Percentiles rank a stretch among this genome's conserved stretches.
Conservation (phyloP, 2,329 filamentous ascomycete species). For the Calonectria pauciramosa region DNA sequence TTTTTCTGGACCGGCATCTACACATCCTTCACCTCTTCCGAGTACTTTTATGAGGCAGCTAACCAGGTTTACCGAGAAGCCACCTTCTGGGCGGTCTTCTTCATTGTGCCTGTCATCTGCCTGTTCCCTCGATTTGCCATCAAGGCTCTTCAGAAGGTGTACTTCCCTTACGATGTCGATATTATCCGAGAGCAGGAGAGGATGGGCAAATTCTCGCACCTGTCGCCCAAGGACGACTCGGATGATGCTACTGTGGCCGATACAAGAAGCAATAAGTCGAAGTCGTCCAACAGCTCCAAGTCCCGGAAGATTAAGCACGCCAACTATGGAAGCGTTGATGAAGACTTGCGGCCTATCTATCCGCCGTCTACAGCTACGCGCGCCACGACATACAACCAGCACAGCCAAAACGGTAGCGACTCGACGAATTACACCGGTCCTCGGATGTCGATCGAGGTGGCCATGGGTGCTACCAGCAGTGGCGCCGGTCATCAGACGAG, state of each 20-base stretch:
- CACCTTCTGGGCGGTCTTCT: constrained; percentile 88
- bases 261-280: constrained; percentile 56
- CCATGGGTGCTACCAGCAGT: constrained; percentile 27
- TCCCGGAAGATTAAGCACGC: constrained; percentile 66
- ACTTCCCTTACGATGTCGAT: constrained; percentile 92
- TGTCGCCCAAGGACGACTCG: constrained; percentile 58
- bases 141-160: constrained; percentile 94
- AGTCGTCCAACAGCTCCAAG: constrained; percentile 70
- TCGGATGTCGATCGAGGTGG: constrained; percentile 70
- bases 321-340: constrained; percentile 77
- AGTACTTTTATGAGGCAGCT: constrained; percentile 80
- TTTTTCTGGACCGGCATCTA: constrained; percentile 98
- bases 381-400: constrained; percentile 79
- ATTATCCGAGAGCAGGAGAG: constrained; percentile 94
- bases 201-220: constrained; percentile 84
- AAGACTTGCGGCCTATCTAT: constrained; percentile 94
- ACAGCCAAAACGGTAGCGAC: constrained; percentile 92
- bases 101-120: constrained; percentile 85
- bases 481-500: constrained; percentile 52
- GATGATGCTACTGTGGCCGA: constrained; percentile 56
- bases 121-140: constrained; percentile 88
- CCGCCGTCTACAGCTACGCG: constrained; percentile 88
- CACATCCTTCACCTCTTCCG: constrained; percentile 64
- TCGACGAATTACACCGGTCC: constrained; percentile 89
- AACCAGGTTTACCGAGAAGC: constrained; percentile 84